Evolutionary conservation across 2,329 filamentous ascomycete species (phyloP).

Genomic region (Sporothrix brunneoviolacea): DNA sequence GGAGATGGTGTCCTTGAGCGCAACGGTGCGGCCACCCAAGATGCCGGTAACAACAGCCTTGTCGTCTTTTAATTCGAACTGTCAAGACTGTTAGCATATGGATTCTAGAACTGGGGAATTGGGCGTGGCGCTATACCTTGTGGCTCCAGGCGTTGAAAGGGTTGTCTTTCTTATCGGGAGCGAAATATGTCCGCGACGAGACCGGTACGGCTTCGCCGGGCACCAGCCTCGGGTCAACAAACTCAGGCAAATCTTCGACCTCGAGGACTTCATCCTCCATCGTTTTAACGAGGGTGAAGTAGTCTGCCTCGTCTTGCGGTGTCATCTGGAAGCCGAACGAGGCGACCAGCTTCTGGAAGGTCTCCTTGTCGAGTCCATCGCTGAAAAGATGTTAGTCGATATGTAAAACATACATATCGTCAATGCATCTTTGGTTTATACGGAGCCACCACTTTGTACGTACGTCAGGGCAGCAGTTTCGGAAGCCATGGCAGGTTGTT

Average conservation of each 20-base stretch:
- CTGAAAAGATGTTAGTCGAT: neutral
- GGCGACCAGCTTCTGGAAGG: conserved; percentile 14
- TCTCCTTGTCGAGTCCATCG: conserved; percentile 12
- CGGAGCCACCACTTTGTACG: too few relatives aligned
- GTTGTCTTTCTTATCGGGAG: conserved; percentile 22
- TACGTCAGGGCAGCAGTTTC: too few relatives aligned
- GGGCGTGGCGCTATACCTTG: too few relatives aligned
- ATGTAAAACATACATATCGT: too few relatives aligned
- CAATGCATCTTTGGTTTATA: too few relatives aligned
- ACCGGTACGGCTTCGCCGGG: conserved; percentile 14
- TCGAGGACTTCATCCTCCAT: conserved; percentile 23
- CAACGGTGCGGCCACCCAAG: conserved; percentile 66
- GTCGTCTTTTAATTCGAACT: conserved; percentile 23
- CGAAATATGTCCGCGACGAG: conserved; percentile 19
- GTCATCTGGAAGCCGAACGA: conserved; percentile 17
- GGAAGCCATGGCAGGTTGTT: too few relatives aligned
- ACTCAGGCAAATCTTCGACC: conserved; percentile 24
- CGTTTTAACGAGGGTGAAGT: conserved; percentile 22
- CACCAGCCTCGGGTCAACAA: conserved; percentile 21
- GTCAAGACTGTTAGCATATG: too few relatives aligned
- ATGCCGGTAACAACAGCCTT: conserved; percentile 33
- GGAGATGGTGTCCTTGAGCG: conserved; percentile 70
- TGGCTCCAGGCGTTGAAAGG: conserved; percentile 31
- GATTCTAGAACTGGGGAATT: too few relatives aligned
- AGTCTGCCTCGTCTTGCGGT: conserved; percentile 23